Base-by-base conservation (phyloP, 768 basidiomycete genomes). In the Xerocomus potaroensis region DNA sequence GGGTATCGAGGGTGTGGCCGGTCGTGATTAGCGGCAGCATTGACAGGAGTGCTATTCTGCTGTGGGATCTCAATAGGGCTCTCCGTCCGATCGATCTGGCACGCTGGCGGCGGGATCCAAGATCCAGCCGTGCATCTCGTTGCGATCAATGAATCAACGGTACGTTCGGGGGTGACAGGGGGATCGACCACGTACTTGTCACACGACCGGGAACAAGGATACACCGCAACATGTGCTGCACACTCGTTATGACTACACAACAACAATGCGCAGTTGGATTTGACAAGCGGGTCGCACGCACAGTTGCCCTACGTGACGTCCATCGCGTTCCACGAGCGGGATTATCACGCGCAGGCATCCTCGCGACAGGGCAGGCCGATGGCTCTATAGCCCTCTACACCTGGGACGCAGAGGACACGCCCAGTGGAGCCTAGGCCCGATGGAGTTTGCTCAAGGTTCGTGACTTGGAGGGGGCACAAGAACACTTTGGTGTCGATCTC, bases 11-110 rank as follows among this genome's bases (percentile, higher is more conserved):
- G 34, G 68, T 83, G 2, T 95, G 93, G 93, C 89, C 88, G 1
- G 56, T 91, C 19, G 78, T 81, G 19, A 77, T 93, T 35, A 93
- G 88, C 53, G 91, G 91, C 9, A 87, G 88, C 14, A 76, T 79
- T 57, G 92, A 95, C 56, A 90, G 92, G 1, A 89, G 83, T 50
- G 90, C 87, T 0, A 85, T 84, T 4, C n/a, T n/a, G n/a, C 47
- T 95, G 3, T 96, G 93, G 93, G 93, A 95, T 64, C 74, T 92
- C 43, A 95, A 96, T 60, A 72, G 81, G 22, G 86, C 86, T 8
- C 69, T 80, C 8, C 52, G 80, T 87, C 11, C 72, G 84, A 45
- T 87, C 89, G 0, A 85, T 91, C 24, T 84, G 84, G 78, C 87
- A 91, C 47, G 75, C 74, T 10, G 49, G 60, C 0, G 59, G 54